Evolutionary conservation across 306 rosid genomes (phyloP), one percentile per base, ranked within the genome.

Genomic region (Acacia melanoxylon): DNA sequence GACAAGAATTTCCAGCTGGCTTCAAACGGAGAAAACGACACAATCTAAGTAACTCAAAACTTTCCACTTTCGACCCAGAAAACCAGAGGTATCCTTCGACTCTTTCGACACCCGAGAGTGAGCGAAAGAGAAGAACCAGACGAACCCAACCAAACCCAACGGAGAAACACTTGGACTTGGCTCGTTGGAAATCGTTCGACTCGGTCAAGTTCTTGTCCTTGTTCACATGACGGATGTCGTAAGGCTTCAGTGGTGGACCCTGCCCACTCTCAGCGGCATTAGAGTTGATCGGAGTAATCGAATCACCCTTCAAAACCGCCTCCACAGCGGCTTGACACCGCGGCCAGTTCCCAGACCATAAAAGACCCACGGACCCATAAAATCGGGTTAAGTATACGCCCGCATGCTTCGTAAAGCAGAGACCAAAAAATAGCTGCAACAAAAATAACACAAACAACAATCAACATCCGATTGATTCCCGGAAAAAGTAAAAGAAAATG

Each of bases 311-410:
- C 29, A 95, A 89, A 49, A 95, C 97, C n/a, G 96, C 91, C 76
- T 95, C 99, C 10, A 95, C 99, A 1, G 99, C 99, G 62, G 87
- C 82, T 45, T 95, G 97, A 76, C 99, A 95, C 0, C 91, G 94
- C 76, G 92, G 98, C 99, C 99, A 95, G 72, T 91, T 90, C 4
- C 99, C 98, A 0, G 99, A 95, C 99, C 99, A 95, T 75, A 95
- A 67, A 79, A 95, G 78, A 67, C 98, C 99, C 4, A 93, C 99
- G 0, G 99, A 93, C 0, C 99, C 99, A 35, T 93, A 93, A 68
- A n/a, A 95, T 91, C 63, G 99, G 99, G 85, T 95, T 95, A 65
- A 93, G 91, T 15, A 95, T 92, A 77, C 99, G 51, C 15, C 99
- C 99, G 27, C 99, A 95, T 24, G 98, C 98, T 77, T 95, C 99